Evolutionary conservation across 768 basidiomycete species (phyloP), one percentile per base, ranked within the genome.

Genomic region (Chlorophyllum brunneum): DNA sequence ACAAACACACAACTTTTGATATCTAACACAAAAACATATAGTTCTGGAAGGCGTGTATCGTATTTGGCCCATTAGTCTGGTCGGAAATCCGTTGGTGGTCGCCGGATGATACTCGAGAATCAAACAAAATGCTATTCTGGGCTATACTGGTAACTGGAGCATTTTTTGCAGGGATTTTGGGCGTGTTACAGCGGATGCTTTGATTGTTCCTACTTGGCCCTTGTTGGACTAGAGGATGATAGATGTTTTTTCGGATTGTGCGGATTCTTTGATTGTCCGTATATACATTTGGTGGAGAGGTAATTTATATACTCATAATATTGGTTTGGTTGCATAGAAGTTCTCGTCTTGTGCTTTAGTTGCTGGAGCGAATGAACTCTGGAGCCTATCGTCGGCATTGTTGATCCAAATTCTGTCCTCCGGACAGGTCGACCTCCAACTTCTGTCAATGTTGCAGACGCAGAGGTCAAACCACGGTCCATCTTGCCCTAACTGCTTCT

Each of bases 41-140:
- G 88, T 88, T 98, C 66, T 95, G 85, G 82, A 92, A 86, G 2
- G 95, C 95, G 0, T 88, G 86, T 54, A 66, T 92, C n/a, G 92
- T 98, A 1, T 85, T 98, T 58, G 72, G 88, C 7, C 95, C 95
- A 0, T 73, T 95, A 24, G 67, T 98, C 8, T 95, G 91, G 91
- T 79, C 83, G 8, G 95, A 98, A 67, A 74, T 95, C 26, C 72
- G 83, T 24, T 88, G 85, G 85, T 88, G 85, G 83, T 63, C 72
- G 6, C 69, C 75, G 22, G 56, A 62, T 9, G 63, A 65, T 37
- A 58, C 58, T 0, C 61, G 58, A 54, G 36, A 31, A 30, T 29
- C 50, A 27, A 56, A 50, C 13, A 56, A 47, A 29, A 11, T 50
- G 2, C 6, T 48, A 13, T 29, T 52, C 3, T 27, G 39, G 13